Evolutionary conservation across 129 eudicot genomes (phyloP).

Genomic region (Pseudognaphalium luteoalbum): DNA sequence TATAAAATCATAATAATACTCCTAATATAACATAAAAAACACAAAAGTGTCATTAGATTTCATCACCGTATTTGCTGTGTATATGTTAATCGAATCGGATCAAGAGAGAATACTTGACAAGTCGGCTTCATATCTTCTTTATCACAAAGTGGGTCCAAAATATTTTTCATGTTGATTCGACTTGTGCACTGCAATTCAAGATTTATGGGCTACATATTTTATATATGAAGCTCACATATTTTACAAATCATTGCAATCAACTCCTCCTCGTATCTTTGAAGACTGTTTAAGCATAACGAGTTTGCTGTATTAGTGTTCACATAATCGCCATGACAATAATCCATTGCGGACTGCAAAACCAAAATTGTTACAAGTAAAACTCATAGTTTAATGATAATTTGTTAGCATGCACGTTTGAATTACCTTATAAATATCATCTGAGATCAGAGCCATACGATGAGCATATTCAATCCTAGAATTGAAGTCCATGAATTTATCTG

Average conservation of each 20-base stretch:
- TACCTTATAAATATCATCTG: conserved; percentile 30
- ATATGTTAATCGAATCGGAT: background rate
- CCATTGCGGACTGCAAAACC: conserved; percentile 4
- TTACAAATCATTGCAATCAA: background rate
- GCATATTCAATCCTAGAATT: conserved; percentile 26
- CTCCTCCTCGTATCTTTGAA: conserved; percentile 17
- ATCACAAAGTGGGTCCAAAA: conserved; percentile 24
- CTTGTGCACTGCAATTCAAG: conserved; percentile 22
- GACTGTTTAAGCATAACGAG: conserved; percentile 6
- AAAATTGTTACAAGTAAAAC: background rate
- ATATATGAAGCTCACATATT: background rate
- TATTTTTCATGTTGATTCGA: background rate
- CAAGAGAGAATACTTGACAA: conserved; percentile 24
- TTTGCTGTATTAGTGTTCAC: background rate
- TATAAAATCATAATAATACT: conserved; percentile 9
- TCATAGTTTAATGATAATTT: background rate
- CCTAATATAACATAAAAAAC: background rate
- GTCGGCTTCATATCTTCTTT: background rate
- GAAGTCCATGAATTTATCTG: conserved; percentile 9
- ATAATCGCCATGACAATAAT: conserved; percentile 1
- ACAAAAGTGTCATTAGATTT: background rate
- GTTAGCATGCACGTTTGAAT: background rate
- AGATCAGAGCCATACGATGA: conserved; percentile 29
- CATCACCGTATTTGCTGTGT: background rate
- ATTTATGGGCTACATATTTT: background rate